phyloP scores from a whole-genome alignment of 2,329 filamentous ascomycete species.

The Chrysoporthe austroafricana region DNA sequence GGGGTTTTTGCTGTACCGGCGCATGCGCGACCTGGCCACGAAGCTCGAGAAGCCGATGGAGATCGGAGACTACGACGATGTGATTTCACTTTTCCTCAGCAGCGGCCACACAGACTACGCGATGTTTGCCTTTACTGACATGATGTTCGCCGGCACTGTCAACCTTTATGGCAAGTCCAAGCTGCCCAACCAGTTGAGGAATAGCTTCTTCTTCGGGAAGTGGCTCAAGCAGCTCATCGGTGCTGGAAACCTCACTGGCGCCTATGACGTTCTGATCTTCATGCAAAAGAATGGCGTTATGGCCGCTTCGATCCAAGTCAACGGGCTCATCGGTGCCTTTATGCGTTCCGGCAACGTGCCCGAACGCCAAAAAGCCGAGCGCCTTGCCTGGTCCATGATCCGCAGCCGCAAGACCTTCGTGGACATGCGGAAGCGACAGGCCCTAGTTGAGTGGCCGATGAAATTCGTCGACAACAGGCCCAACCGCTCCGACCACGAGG shows the following conservation, averaged over 20 bases:
- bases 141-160: constrained; percentile 72
- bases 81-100: constrained; percentile 72
- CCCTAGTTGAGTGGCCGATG: constrained; percentile 34
- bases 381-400: constrained; percentile 78
- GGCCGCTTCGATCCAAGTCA: constrained; percentile 76
- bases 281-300: constrained; percentile 72
- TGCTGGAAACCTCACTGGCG: constrained; percentile 70
- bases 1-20: constrained; percentile 71
- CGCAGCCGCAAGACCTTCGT: constrained; percentile 67
- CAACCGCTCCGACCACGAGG: constrained; percentile 28
- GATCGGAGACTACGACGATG: constrained; percentile 76
- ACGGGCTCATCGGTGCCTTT: constrained; percentile 81
- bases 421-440: constrained; percentile 46
- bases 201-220: constrained; percentile 83
- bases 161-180: constrained; percentile 47
- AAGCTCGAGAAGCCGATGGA: constrained; percentile 50
- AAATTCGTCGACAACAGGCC: constrained; percentile 33
- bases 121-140: constrained; percentile 80
- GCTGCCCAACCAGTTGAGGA: constrained; percentile 58
- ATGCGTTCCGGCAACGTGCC: constrained; percentile 63
- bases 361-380: constrained; percentile 65
- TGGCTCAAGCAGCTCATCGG: constrained; percentile 87
- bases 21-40: constrained; percentile 56
- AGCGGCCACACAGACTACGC: constrained; percentile 68
- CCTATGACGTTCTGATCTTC: constrained; percentile 71